These are phyloP conservation scores for Wallacemonas sp. DNA, from an alignment of 208 protist species.

Conservation along the genomic window DNA sequence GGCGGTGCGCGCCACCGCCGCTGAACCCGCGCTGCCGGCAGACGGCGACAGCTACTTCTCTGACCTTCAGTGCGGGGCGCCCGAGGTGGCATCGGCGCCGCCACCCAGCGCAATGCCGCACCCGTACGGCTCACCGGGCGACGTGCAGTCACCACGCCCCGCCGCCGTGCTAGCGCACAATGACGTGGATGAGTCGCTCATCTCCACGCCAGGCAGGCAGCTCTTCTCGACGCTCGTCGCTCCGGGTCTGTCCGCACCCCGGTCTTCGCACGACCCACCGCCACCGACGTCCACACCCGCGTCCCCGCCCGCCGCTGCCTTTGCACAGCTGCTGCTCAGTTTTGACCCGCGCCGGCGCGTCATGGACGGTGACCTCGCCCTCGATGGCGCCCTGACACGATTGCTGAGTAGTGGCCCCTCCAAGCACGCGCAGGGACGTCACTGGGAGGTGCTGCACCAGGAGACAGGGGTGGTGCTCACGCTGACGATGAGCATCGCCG, in stretches of 20 bases:
- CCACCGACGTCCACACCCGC: background rate
- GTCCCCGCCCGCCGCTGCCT: background rate
- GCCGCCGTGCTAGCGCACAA: no score
- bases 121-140: background rate
- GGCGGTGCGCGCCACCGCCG: no score
- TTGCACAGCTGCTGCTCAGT: constrained; percentile 19
- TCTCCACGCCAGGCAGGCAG: background rate
- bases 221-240: background rate
- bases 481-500: background rate
- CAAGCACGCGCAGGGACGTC: constrained; percentile 1
- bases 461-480: constrained; percentile 18
- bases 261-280: no score
- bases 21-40: background rate
- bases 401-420: constrained; percentile 20
- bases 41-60: constrained; percentile 1
- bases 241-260: no score
- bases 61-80: background rate
- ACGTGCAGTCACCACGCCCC: background rate
- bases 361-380: constrained; percentile 24
- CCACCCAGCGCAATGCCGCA: background rate
- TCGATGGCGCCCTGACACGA: constrained; percentile 14
- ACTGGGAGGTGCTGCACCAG: constrained; percentile 25
- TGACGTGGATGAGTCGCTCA: no score
- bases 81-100: background rate
- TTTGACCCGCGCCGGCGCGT: constrained; percentile 5